phyloP scores from a whole-genome alignment of 177 flowering plant species.

The Telopea speciosissima region DNA sequence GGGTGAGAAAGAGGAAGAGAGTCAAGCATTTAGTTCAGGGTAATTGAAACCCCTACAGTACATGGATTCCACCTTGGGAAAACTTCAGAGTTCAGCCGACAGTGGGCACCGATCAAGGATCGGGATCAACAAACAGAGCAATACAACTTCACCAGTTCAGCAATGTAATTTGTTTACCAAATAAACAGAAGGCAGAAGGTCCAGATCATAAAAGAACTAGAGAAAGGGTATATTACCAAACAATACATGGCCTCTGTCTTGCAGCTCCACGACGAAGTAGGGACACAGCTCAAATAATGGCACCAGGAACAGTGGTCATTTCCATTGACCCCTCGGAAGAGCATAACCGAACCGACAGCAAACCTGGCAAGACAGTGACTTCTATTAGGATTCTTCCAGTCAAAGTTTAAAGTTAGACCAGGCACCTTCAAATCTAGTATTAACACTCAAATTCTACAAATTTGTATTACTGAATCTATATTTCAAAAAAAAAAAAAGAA shows the following conservation, averaged over 20 bases:
- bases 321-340: constrained; percentile 58
- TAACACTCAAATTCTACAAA: no score
- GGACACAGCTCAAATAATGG: constrained; percentile 80
- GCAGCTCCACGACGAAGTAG: constrained; percentile 85
- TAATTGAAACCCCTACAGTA: neutral
- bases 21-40: neutral
- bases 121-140: neutral
- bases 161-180: neutral
- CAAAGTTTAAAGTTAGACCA: neutral
- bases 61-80: neutral
- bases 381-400: neutral
- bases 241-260: constrained; percentile 48
- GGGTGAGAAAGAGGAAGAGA: no score
- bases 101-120: neutral
- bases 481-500: no score
- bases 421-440: neutral
- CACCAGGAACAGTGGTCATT: constrained; percentile 87
- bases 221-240: constrained; percentile 33
- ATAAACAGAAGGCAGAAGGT: neutral
- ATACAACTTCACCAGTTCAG: neutral
- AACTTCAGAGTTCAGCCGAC: neutral
- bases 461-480: no score
- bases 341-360: constrained; percentile 52
- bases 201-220: neutral
- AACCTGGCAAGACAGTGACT: constrained; percentile 36